phyloP scores from a whole-genome alignment of 805 yeast genomes.

The Saturnispora besseyi region DNA sequence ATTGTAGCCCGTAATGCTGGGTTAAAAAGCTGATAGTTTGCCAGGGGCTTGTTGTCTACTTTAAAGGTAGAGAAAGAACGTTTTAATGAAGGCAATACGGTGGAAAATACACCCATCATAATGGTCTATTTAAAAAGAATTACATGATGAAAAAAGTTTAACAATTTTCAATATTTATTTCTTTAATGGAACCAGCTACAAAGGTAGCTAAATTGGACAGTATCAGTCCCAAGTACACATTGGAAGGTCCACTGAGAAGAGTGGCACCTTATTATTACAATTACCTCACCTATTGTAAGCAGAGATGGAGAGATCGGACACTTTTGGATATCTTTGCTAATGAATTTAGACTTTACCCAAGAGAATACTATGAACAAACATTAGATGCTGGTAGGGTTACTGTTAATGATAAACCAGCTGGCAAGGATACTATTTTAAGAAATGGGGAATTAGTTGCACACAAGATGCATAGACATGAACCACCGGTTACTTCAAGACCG shows the following conservation, averaged over 20 bases:
- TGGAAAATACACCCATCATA: conserved; percentile 4
- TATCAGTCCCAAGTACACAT: conserved; percentile 30
- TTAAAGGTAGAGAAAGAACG: conserved; percentile 17
- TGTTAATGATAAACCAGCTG: conserved; percentile 59
- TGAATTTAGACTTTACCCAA: conserved; percentile 78
- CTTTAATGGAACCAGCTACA: conserved; percentile 1
- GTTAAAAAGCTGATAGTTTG: conserved; percentile 21
- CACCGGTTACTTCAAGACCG: conserved; percentile 56
- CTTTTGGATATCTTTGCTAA: conserved; percentile 69
- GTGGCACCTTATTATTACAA: conserved; percentile 84
- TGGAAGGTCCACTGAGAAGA: conserved; percentile 56
- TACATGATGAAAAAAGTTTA: neutral
- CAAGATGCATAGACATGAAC: conserved; percentile 81
- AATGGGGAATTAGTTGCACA: conserved; percentile 84
- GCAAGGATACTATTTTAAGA: conserved; percentile 51
- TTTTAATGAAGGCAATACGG: neutral
- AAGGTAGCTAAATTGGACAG: conserved; percentile 3
- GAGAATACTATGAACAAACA: conserved; percentile 51
- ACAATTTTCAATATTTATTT: neutral
- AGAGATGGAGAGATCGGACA: conserved; percentile 83
- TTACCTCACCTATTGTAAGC: conserved; percentile 83
- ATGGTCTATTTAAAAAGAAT: neutral
- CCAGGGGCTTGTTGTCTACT: conserved; percentile 21
- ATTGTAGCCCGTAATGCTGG: conserved; percentile 24
- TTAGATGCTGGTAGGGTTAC: conserved; percentile 60